Base-by-base conservation (phyloP, 2,329 filamentous ascomycete genomes). In the Mycogone perniciosa region DNA sequence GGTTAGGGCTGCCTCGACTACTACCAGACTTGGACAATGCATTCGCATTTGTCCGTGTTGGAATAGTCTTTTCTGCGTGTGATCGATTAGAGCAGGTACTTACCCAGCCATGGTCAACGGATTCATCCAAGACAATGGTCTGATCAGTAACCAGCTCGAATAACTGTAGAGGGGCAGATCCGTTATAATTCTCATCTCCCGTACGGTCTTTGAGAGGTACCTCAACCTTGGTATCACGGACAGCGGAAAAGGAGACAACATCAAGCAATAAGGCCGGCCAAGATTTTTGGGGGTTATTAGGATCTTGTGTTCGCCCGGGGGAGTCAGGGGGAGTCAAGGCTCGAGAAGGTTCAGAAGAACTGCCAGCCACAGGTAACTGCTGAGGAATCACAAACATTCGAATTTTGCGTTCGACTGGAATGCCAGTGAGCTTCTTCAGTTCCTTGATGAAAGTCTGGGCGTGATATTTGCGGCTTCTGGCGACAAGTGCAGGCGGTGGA, bases 61-160 rank as follows among this genome's bases (percentile, higher is more conserved):
- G 62, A 31, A 73, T 63, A 2, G 64, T 58, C 52, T 71, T 72
- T 41, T 66, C 67, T 31, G 67, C 67, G 10, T 59, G 60, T 7
- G 59, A 55, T 29, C 61, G 62, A 5, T 62, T 64, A 5, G 61
- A 68, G 59, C 73, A 76, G 8, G 69, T 81, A 29, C 78, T 79
- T 6, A 87, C 77, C 61, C 74, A 83, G 10, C n/a, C 69, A 44
- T 82, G 79, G 13, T 80, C 77, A 43, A 85, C 74, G 54, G 84
- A 77, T 65, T 96, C 89, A 64, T 97, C 92, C 5, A 97, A 72
- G n/a, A 96, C 82, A 45, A 96, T 76, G 4, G 84, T 81, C 61
- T 88, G 82, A 55, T 89, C 84, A 31, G 82, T 80, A n/a, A 77
- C 80, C 26, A 96, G 74, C 2, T 84, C 84, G 45, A 83, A 78